Conservation (phyloP, 2,329 filamentous ascomycete genomes). For the Fusarium tupiense region DNA sequence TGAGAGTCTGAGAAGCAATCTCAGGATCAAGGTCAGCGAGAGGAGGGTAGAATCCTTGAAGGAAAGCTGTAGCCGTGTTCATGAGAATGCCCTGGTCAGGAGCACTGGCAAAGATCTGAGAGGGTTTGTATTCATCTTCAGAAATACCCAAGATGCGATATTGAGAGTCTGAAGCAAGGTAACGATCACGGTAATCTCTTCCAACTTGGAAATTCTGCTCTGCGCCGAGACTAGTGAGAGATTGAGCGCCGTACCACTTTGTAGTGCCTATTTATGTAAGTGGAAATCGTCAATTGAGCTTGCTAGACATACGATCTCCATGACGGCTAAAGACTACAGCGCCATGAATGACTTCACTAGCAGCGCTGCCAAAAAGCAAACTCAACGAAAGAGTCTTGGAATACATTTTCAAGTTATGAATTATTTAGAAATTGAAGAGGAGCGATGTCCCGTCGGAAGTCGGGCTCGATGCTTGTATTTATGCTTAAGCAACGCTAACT, state of each 20-base stretch:
- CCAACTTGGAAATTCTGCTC: conserved; percentile 47
- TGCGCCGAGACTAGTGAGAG: conserved; percentile 48
- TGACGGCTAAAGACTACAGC: conserved; percentile 49
- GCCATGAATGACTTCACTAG: conserved; percentile 47
- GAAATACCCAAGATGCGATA: conserved; percentile 48
- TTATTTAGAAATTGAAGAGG: not conserved
- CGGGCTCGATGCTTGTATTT: conserved; percentile 19
- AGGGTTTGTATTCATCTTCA: conserved; percentile 44
- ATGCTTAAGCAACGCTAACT: conserved; percentile 12
- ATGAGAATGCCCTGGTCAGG: conserved; percentile 47
- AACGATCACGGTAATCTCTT: conserved; percentile 35
- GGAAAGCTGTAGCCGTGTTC: conserved; percentile 49
- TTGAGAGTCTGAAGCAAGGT: conserved; percentile 40
- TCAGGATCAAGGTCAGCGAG: conserved; percentile 41
- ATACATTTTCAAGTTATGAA: not conserved
- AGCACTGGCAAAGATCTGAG: conserved; percentile 48
- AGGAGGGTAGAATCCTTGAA: conserved; percentile 50
- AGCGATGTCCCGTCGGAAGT: not conserved
- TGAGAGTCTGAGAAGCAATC: conserved; percentile 43
- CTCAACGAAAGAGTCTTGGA: conserved; percentile 7
- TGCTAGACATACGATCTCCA: conserved; percentile 45
- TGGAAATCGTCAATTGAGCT: not conserved
- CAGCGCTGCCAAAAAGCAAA: conserved; percentile 4
- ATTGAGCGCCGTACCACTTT: conserved; percentile 48
- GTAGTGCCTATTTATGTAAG: conserved; percentile 42